These are phyloP conservation scores for Pseudogymnoascus verrucosus DNA, from an alignment of 2,329 filamentous ascomycete species.

Conservation along the genomic window DNA sequence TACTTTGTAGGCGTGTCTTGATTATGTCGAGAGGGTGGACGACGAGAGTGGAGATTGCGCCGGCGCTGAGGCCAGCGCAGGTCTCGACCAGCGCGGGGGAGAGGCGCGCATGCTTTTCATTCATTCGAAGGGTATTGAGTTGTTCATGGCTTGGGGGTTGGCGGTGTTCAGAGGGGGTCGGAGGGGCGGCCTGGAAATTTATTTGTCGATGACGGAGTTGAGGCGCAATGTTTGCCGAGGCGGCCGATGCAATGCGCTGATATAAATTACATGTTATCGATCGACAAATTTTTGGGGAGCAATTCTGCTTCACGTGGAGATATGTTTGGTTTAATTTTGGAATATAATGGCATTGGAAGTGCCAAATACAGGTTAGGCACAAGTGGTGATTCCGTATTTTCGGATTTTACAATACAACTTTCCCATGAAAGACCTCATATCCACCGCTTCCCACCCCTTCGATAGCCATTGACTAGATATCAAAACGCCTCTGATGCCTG, in stretches of 20 bases:
- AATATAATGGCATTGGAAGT: not conserved
- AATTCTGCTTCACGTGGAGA: not conserved
- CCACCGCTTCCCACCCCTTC: not conserved
- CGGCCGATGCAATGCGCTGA: conserved; percentile 9
- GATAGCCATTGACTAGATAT: not conserved
- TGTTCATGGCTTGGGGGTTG: conserved; percentile 11
- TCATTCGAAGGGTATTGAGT: conserved; percentile 22
- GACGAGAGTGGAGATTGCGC: conserved; percentile 74
- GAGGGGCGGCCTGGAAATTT: not conserved
- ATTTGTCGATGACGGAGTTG: conserved; percentile 16
- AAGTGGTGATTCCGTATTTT: conserved; percentile 7
- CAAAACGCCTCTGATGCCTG: not conserved
- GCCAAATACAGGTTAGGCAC: not conserved
- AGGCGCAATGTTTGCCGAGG: conserved; percentile 16
- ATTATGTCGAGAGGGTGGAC: conserved; percentile 92
- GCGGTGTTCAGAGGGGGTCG: not conserved
- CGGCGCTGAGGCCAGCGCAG: conserved; percentile 82
- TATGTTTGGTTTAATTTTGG: not conserved
- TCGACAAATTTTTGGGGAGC: not conserved
- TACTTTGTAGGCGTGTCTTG: conserved; percentile 91
- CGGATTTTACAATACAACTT: conserved; percentile 4
- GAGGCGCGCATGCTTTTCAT: conserved; percentile 43
- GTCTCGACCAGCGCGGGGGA: conserved; percentile 78
- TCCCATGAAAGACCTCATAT: not conserved
- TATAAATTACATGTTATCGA: not conserved